These are phyloP conservation scores for Mentha longifolia DNA, from an alignment of 257 asterid species.

Conservation along the genomic window DNA sequence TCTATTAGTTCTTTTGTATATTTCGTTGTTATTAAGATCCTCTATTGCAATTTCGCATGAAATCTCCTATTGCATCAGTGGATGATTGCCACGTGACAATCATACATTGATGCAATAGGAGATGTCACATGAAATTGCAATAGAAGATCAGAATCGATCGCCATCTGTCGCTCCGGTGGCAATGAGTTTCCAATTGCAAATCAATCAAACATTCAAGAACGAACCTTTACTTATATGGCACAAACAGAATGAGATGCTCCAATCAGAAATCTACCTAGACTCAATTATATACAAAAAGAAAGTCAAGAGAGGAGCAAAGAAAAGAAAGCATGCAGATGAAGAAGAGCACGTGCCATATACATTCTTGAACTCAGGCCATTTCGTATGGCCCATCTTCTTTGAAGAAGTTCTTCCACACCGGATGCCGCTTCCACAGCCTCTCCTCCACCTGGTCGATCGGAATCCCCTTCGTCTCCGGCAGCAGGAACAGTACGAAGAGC, in stretches of 20 bases:
- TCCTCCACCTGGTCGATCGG: conserved; percentile 97
- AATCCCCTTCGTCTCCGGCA: conserved; percentile 86
- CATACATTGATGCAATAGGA: too few species aligned
- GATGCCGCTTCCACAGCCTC: conserved; percentile 80
- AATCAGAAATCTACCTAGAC: neutral
- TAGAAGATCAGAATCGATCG: too few species aligned
- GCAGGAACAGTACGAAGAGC: conserved; percentile 62
- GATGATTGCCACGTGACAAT: too few species aligned
- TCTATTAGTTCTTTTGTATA: too few species aligned
- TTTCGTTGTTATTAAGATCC: too few species aligned
- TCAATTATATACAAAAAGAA: neutral
- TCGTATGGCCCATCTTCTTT: conserved; percentile 9
- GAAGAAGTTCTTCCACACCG: conserved; percentile 80
- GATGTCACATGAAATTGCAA: too few species aligned
- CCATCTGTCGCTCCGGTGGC: too few species aligned
- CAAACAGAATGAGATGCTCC: neutral
- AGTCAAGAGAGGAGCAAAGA: neutral
- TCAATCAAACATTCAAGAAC: neutral
- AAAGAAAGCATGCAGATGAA: neutral
- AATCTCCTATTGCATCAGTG: too few species aligned
- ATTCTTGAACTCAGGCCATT: conserved; percentile 1
- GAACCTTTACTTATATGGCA: neutral
- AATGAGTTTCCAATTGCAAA: neutral
- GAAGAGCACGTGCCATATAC: neutral
- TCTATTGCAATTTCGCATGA: too few species aligned